Base-by-base conservation (phyloP, 2,329 filamentous ascomycete genomes). In the Arthroderma sp. region DNA sequence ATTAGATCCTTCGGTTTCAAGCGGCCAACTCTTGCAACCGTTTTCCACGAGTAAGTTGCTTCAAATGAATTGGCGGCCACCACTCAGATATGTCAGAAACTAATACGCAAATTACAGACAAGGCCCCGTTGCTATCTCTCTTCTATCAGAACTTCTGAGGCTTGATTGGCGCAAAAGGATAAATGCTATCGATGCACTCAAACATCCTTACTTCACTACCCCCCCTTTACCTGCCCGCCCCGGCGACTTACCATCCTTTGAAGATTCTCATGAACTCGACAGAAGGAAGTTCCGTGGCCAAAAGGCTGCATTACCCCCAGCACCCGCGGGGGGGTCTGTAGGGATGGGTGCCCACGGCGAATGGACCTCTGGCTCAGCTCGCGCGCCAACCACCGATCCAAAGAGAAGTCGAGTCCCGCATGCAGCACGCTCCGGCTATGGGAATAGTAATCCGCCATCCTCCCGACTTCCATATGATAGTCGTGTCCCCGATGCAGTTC, bases 241-340 rank as follows among this genome's bases (percentile, higher is more conserved):
- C 0, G 85, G 86, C 62, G 90, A 97, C 54, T 80, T 98, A n/a
- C 93, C 93, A 1, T 81, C 77, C 15, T 97, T 95, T 66, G 88
- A 95, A 68, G 91, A 96, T 66, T 95, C 90, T 47, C 93, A 98
- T 71, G 93, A 98, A 71, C 77, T 97, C n/a, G 93, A 98, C 69
- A 82, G 91, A 54, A 83, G 90, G 69, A 94, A 91, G 72, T 91
- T 90, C 64, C 86, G 94, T 63, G 87, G 90, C n/a, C 86, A 93
- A 66, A 88, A 88, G 67, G 86, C 86, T 21, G 86, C 85, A 21
- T 79, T 91, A 9, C 91, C 91, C 2, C 91, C 93, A 11, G 93
- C 91, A 0, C 93, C 93, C 0, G 90, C 91, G 64, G 91, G 91
- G 11, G 91, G 89, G 2, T 90, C 88, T 0, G 90, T 95, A 2